Percentiles rank a stretch among this genome's conserved stretches.
Conservation (phyloP, 2,329 filamentous ascomycete genomes). For the Aspergillus bombycis region DNA sequence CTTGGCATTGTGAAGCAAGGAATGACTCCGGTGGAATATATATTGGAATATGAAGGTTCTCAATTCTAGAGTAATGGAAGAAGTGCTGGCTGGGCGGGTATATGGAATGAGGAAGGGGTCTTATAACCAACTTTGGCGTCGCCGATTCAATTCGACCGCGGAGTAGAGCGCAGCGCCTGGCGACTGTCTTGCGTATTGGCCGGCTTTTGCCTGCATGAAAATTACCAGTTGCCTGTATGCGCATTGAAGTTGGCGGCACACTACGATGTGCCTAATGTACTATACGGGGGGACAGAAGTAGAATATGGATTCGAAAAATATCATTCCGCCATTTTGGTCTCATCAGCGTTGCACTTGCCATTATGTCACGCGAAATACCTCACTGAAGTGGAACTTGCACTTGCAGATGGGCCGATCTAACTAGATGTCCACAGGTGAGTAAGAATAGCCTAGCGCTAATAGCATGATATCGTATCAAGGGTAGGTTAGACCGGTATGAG, state of each 20-base stretch:
- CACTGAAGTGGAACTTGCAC: neutral
- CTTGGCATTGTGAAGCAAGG: neutral
- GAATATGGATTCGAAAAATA: neutral
- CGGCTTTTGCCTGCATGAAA: neutral
- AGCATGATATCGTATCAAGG: neutral
- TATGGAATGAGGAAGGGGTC: neutral
- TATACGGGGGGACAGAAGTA: neutral
- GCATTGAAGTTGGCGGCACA: neutral
- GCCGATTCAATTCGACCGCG: neutral
- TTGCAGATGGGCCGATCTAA: neutral
- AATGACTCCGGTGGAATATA: neutral
- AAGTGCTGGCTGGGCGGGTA: neutral
- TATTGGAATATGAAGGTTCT: no score
- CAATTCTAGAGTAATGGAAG: neutral
- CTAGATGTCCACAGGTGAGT: neutral
- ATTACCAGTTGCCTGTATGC: no score
- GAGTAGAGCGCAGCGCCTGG: neutral
- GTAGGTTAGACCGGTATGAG: neutral
- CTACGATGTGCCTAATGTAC: neutral
- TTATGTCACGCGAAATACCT: rapidly evolving
- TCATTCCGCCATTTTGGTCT: neutral
- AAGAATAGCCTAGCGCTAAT: neutral
- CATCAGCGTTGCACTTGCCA: neutral
- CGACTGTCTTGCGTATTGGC: neutral
- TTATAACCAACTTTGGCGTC: neutral